A percentile compares a stretch with the other conserved stretches of the same genome.
Evolutionary conservation across 176 grass and related monocot species (phyloP).

Genomic region (Dendrocalamus sinicus): DNA sequence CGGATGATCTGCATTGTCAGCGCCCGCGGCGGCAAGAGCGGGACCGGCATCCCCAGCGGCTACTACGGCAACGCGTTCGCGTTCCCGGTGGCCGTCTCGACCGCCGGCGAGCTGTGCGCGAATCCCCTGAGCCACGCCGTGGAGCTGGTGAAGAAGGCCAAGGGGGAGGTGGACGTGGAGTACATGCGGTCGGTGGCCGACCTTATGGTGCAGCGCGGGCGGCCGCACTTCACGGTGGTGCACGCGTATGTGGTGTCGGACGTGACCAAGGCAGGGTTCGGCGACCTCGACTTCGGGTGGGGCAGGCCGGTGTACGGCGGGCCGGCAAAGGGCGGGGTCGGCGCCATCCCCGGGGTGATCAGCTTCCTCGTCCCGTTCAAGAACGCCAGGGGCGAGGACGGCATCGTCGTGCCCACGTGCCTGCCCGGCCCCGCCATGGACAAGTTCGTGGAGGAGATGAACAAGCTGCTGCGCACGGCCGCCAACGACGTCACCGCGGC

Average conservation of each 20-base stretch:
- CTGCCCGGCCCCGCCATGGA: slow-evolving; percentile 71
- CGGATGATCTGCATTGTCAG: slow-evolving; percentile 75
- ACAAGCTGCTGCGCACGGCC: slow-evolving; percentile 49
- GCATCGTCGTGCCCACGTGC: slow-evolving; percentile 69
- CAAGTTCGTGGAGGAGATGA: slow-evolving; percentile 59
- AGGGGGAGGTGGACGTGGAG: slow-evolving; percentile 61
- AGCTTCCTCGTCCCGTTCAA: slow-evolving; percentile 75
- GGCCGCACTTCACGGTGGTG: slow-evolving; percentile 79
- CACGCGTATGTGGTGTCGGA: slow-evolving; percentile 71
- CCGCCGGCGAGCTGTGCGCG: slow-evolving; percentile 51
- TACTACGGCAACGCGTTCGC: slow-evolving; percentile 92
- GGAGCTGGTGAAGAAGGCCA: slow-evolving; percentile 67
- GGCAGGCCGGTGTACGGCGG: slow-evolving; percentile 74
- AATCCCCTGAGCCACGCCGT: slow-evolving; percentile 64
- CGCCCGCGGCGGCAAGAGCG: slow-evolving; percentile 57
- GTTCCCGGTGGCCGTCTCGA: slow-evolving; percentile 62
- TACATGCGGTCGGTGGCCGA: slow-evolving; percentile 74
- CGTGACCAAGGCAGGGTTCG: slow-evolving; percentile 65
- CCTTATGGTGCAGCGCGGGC: slow-evolving; percentile 62
- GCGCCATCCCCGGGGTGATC: slow-evolving; percentile 67
- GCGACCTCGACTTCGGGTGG: slow-evolving; percentile 90
- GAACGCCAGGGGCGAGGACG: slow-evolving; percentile 67
- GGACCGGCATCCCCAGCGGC: slow-evolving; percentile 47
- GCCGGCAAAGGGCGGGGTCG: slow-evolving; percentile 63
- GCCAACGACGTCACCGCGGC: neutral